Conservation (phyloP, 768 basidiomycete species). For the Asterophora parasitica region DNA sequence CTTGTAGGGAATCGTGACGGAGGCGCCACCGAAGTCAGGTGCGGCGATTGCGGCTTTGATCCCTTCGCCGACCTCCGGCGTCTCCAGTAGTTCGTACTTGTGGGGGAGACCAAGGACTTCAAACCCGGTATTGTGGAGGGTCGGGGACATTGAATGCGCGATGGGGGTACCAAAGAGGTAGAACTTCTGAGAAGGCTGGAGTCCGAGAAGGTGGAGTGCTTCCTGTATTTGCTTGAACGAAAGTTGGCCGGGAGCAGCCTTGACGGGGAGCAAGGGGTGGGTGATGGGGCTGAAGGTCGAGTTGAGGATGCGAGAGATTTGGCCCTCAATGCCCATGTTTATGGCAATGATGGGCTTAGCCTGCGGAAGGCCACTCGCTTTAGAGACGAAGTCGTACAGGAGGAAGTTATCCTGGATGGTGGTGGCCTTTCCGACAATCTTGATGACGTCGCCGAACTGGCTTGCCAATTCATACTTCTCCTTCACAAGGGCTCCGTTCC, state of each 20-base stretch:
- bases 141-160: slow-evolving; percentile 84
- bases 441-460: slow-evolving; percentile 81
- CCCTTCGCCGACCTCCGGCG: slow-evolving; percentile 55
- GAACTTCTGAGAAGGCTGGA: slow-evolving; percentile 68
- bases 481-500: slow-evolving; percentile 64
- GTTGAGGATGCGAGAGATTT: slow-evolving; percentile 88
- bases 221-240: slow-evolving; percentile 83
- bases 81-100: slow-evolving; percentile 75
- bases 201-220: slow-evolving; percentile 76
- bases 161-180: slow-evolving; percentile 91
- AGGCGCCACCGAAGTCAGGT: slow-evolving; percentile 88
- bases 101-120: slow-evolving; percentile 79
- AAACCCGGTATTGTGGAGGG: slow-evolving; percentile 89
- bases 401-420: slow-evolving; percentile 73
- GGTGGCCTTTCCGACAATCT: slow-evolving; percentile 85
- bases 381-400: slow-evolving; percentile 66
- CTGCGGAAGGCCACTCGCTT: slow-evolving; percentile 34
- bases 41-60: slow-evolving; percentile 58
- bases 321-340: slow-evolving; percentile 89
- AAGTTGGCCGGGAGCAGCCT: slow-evolving; percentile 92
- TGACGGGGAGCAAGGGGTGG: slow-evolving; percentile 78
- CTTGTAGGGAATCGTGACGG: slow-evolving; percentile 96
- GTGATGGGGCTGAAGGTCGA: slow-evolving; percentile 84
- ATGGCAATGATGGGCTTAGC: slow-evolving; percentile 88
- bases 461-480: slow-evolving; percentile 66